phyloP scores from a whole-genome alignment of 257 asterid species.

The Solanum bulbocastanum region DNA sequence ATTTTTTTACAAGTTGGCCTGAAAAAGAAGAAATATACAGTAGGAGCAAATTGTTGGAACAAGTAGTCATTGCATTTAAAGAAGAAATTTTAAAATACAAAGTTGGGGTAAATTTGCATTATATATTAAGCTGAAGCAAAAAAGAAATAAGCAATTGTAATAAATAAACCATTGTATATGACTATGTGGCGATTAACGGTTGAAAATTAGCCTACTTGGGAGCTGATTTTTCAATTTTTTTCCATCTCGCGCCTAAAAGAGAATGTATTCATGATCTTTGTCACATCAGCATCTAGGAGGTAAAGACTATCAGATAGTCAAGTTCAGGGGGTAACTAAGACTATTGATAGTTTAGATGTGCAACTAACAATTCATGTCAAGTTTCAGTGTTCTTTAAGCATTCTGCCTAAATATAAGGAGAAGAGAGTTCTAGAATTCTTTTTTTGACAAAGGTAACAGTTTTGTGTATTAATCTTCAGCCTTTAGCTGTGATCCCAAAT shows the following conservation, averaged over 20 bases:
- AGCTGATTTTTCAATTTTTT: neutral
- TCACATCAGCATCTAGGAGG: neutral
- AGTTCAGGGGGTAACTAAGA: neutral
- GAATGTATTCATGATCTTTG: neutral
- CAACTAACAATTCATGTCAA: neutral
- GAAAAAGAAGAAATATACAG: neutral
- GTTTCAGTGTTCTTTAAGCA: too few species aligned
- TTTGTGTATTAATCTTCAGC: too few species aligned
- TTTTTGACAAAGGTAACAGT: too few species aligned
- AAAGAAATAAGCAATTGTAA: neutral
- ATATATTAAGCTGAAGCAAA: neutral
- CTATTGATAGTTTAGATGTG: neutral
- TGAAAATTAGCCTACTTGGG: neutral
- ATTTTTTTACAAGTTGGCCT: neutral
- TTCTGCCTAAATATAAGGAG: too few species aligned
- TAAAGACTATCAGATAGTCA: neutral
- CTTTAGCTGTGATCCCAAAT: too few species aligned
- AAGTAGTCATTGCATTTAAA: neutral
- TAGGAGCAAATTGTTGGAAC: neutral
- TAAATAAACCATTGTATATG: neutral
- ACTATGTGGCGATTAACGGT: neutral
- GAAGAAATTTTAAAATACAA: neutral
- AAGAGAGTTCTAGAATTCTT: too few species aligned
- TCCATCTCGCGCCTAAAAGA: neutral
- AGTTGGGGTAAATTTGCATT: neutral